A percentile compares a stretch with the other conserved stretches of the same genome.
Evolutionary conservation across 140 eudicot species (phyloP).

Genomic region (Anethum foeniculum): DNA sequence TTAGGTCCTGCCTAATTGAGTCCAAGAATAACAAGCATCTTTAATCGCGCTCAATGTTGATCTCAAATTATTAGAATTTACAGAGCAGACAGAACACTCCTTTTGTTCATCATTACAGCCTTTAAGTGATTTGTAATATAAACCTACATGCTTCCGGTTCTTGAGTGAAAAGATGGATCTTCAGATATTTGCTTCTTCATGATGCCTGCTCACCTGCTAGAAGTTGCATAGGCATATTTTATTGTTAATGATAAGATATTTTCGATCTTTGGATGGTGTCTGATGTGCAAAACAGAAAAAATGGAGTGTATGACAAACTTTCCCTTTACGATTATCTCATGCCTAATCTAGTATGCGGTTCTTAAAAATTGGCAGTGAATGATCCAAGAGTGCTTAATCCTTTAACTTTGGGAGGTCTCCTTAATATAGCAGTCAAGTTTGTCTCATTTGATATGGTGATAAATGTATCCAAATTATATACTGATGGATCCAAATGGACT

Average conservation of each 20-base stretch:
- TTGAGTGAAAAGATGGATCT: background rate
- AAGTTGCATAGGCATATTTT: background rate
- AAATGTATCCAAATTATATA: background rate
- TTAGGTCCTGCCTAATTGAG: background rate
- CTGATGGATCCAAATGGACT: background rate
- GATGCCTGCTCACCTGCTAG: background rate
- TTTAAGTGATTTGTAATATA: background rate
- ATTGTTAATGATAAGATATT: background rate
- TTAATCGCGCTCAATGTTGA: background rate
- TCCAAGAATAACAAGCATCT: background rate
- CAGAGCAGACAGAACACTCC: background rate
- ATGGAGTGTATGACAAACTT: background rate
- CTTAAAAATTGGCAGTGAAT: background rate
- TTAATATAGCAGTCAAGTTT: background rate
- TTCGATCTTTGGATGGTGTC: background rate
- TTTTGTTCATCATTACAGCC: background rate
- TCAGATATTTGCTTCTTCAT: background rate
- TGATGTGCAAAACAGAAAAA: background rate
- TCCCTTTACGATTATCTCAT: background rate
- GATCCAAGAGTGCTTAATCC: background rate
- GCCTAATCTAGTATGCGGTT: background rate
- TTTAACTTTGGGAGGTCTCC: background rate
- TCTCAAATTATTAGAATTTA: background rate
- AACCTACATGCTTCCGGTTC: background rate
- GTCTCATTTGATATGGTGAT: background rate